Evolutionary conservation across 495 filamentous ascomycete genomes (phyloP), one percentile per base, ranked within the genome.

Genomic region (Annulohypoxylon maeteangense): DNA sequence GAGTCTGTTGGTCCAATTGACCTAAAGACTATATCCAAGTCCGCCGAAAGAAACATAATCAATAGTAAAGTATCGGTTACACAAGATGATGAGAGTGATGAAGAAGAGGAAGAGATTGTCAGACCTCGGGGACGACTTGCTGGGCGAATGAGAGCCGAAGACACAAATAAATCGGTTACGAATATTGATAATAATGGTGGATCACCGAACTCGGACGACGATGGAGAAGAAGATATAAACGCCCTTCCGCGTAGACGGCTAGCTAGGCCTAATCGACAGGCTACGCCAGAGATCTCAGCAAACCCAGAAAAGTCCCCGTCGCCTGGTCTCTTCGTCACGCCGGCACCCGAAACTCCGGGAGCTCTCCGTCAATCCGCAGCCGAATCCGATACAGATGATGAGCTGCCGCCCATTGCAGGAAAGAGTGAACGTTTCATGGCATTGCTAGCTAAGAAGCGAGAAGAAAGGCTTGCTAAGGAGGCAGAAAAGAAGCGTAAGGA

Each of bases 61-160:
- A 67, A 62, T 51, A 32, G 42, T 34, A 23, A 65, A 14, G 20
- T 29, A 23, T 45, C 55, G 8, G 29, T 27, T 20, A 62, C 67
- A 12, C 34, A 32, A n/a, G 56, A 63, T 45, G 71, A 54, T 12
- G 73, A 78, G 55, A 77, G 78, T 14, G 80, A 83, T 25, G 83
- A 82, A 7, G 84, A 87, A 8, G 84, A 85, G 6, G 82, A 85
- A 18, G 80, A 83, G 18, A 83, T 88, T 62, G 67, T 90, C 20
- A 83, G 85, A 22, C 92, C 92, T 3, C 86, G 86, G 55, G 92
- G 92, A 3, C 87, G 89, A 25, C 83, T 95, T 70, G 92, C 92
- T 60, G 84, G 89, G 14, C 83, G 90, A 23, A 89, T 94, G 85
- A 87, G 88, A 71, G 81, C 71, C 27, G 61, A 71, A 12, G 75